Conservation (phyloP, 495 filamentous ascomycete species). For the Hypoxylon fragiforme region DNA sequence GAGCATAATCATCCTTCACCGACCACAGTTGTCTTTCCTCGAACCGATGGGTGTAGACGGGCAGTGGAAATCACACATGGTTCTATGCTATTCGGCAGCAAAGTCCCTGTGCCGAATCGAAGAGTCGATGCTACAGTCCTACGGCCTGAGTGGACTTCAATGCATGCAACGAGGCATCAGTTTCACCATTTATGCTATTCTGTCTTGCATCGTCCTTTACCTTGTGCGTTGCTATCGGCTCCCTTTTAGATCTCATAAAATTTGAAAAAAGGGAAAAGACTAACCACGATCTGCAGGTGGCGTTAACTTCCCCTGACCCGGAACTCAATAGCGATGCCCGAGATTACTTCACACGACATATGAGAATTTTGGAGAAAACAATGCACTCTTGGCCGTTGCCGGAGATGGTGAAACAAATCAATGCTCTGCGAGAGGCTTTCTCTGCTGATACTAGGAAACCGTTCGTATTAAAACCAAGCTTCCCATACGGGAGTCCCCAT, state of each 20-base stretch:
- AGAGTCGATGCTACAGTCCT: conserved; percentile 77
- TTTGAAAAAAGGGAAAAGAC: background rate
- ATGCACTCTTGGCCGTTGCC: conserved; percentile 85
- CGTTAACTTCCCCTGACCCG: conserved; percentile 91
- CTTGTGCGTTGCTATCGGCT: conserved; percentile 63
- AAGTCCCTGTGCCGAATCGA: conserved; percentile 89
- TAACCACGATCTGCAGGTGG: conserved; percentile 60
- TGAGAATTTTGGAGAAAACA: conserved; percentile 91
- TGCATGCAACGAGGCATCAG: conserved; percentile 96
- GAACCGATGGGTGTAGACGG: conserved; percentile 73
- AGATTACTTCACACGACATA: conserved; percentile 91
- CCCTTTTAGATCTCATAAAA: conserved; percentile 1
- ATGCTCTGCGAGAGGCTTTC: conserved; percentile 88
- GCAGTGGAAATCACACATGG: conserved; percentile 86
- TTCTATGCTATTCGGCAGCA: conserved; percentile 81
- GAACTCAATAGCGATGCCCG: conserved; percentile 82
- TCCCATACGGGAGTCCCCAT: conserved; percentile 84
- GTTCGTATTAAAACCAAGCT: conserved; percentile 85
- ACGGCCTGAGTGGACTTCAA: conserved; percentile 77
- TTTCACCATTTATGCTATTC: conserved; percentile 88
- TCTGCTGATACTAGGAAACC: conserved; percentile 83
- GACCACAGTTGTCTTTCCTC: conserved; percentile 80
- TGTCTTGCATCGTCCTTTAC: conserved; percentile 95
- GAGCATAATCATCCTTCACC: conserved; percentile 82
- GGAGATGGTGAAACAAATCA: conserved; percentile 88